A percentile compares a stretch with the other conserved stretches of the same genome.
Evolutionary conservation across 2,329 filamentous ascomycete species (phyloP).

Genomic region (Thyridium curvatum): DNA sequence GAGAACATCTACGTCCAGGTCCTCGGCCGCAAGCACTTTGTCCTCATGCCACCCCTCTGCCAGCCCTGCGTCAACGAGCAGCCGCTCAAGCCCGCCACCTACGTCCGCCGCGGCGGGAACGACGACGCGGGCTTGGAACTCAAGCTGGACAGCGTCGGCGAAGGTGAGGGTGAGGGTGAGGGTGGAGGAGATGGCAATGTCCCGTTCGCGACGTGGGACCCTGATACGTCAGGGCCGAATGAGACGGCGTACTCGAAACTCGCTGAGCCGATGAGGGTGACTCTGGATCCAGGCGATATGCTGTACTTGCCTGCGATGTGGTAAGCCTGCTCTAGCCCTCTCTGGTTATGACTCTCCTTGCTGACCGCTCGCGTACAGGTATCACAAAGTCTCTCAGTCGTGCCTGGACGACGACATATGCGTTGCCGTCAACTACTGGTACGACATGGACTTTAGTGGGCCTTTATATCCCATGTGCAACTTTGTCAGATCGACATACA

Average conservation of each 20-base stretch:
- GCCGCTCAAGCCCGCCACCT: slow-evolving; percentile 50
- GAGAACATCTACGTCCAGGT: slow-evolving; percentile 81
- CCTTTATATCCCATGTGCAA: slow-evolving; percentile 56
- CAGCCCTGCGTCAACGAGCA: slow-evolving; percentile 64
- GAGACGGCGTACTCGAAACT: slow-evolving; percentile 53
- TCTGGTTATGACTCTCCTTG: not conserved
- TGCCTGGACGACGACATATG: slow-evolving; percentile 64
- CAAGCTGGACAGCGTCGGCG: slow-evolving; percentile 14
- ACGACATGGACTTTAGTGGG: slow-evolving; percentile 72
- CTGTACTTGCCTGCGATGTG: slow-evolving; percentile 77
- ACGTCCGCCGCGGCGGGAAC: slow-evolving; percentile 31
- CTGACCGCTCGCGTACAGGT: slow-evolving; percentile 33
- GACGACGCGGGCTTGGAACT: slow-evolving; percentile 15
- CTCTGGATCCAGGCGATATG: slow-evolving; percentile 69
- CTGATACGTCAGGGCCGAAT: slow-evolving; percentile 45
- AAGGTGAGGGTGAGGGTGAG: slow-evolving; percentile 6
- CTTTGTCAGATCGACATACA: slow-evolving; percentile 41
- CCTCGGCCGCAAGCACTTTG: slow-evolving; percentile 67
- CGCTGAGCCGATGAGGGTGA: slow-evolving; percentile 58
- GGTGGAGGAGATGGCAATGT: slow-evolving; percentile 32
- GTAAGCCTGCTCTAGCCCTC: slow-evolving; percentile 32
- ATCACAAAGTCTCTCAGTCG: slow-evolving; percentile 74
- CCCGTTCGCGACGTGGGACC: slow-evolving; percentile 72
- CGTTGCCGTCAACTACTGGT: slow-evolving; percentile 81
- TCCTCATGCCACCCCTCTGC: slow-evolving; percentile 65